A percentile compares a stretch with the other conserved stretches of the same genome.
Evolutionary conservation across 495 filamentous ascomycete genomes (phyloP).

Genomic region (Penicillium simplicissimum): DNA sequence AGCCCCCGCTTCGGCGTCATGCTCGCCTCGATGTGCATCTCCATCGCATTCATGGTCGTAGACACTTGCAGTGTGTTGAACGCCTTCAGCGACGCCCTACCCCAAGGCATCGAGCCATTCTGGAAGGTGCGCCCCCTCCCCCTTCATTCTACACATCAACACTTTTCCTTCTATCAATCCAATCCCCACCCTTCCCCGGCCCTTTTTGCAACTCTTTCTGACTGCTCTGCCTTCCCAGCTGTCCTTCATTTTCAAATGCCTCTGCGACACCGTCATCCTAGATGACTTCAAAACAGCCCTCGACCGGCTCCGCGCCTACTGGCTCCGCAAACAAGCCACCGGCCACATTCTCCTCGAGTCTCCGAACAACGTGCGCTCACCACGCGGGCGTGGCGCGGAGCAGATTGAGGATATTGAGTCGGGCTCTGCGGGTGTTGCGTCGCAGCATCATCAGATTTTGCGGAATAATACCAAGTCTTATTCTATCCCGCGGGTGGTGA

Average conservation of each 20-base stretch:
- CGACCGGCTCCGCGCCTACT: slow-evolving; percentile 23
- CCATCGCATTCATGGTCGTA: slow-evolving; percentile 54
- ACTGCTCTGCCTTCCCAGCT: slow-evolving; percentile 29
- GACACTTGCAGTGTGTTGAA: slow-evolving; percentile 42
- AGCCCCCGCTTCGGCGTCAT: slow-evolving; percentile 60
- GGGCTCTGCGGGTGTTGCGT: not conserved
- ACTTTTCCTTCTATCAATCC: not conserved
- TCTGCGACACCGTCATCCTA: slow-evolving; percentile 59
- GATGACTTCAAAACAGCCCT: slow-evolving; percentile 65
- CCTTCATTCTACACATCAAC: not conserved
- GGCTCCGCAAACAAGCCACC: slow-evolving; percentile 19
- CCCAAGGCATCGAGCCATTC: slow-evolving; percentile 42
- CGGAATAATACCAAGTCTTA: slow-evolving; percentile 11
- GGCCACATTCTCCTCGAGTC: slow-evolving; percentile 9
- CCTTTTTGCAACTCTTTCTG: not conserved
- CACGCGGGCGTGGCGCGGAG: not conserved
- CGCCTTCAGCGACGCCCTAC: slow-evolving; percentile 30
- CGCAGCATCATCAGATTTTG: slow-evolving; percentile 1
- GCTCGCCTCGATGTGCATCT: slow-evolving; percentile 54
- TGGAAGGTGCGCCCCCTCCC: slow-evolving; percentile 36
- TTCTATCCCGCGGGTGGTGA: slow-evolving; percentile 14
- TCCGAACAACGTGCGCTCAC: not conserved
- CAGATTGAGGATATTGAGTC: slow-evolving; percentile 13
- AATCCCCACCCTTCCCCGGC: not conserved
- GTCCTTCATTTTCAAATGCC: slow-evolving; percentile 60